A percentile compares a stretch with the other conserved stretches of the same genome.
Conservation (phyloP, 73 alveolate genomes). For the Stentor roeselii region DNA sequence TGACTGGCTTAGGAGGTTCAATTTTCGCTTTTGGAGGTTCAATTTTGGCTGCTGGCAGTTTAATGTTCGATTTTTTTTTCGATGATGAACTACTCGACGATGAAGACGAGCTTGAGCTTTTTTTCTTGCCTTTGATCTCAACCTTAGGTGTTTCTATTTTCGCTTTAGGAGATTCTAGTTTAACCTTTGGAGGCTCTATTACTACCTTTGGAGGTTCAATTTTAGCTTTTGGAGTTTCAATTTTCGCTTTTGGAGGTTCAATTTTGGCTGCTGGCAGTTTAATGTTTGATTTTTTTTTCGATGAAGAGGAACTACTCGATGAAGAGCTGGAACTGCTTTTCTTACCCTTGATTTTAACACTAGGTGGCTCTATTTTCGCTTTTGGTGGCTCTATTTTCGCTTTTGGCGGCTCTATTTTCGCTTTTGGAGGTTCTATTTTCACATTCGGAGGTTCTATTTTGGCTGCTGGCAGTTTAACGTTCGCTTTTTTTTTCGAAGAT, state of each 20-base stretch:
- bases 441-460: background rate
- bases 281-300: too few species aligned
- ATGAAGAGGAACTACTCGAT: background rate
- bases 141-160: background rate
- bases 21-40: conserved; percentile 2
- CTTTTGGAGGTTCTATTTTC: background rate
- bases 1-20: background rate
- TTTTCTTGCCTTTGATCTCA: background rate
- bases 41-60: background rate
- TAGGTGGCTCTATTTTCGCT: background rate
- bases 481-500: background rate
- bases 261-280: background rate
- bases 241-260: background rate
- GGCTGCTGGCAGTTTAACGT: background rate
- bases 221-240: conserved; percentile 1
- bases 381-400: background rate
- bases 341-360: background rate
- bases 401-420: background rate
- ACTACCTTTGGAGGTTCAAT: background rate
- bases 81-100: background rate
- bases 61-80: background rate
- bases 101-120: background rate
- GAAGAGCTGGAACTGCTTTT: background rate
- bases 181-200: background rate
- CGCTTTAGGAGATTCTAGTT: background rate